A percentile compares a stretch with the other conserved stretches of the same genome.
phyloP scores from a whole-genome alignment of 2,329 filamentous ascomycete genomes.

The Fusarium begoniae region DNA sequence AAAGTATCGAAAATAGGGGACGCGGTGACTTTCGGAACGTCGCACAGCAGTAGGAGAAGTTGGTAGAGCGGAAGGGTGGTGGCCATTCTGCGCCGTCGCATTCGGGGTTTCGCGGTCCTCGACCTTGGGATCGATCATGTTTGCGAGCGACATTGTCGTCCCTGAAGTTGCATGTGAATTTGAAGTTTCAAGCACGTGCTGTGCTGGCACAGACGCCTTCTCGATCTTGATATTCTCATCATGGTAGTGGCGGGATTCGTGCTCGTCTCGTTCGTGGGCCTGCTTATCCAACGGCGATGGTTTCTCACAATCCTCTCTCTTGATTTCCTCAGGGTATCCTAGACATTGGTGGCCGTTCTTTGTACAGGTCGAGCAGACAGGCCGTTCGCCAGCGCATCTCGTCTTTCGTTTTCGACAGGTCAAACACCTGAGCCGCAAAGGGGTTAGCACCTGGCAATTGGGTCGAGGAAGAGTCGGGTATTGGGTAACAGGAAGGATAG shows the following conservation, averaged over 20 bases:
- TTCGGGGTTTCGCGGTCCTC: slow-evolving; percentile 5
- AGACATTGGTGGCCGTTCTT: slow-evolving; percentile 76
- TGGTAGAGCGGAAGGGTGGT: slow-evolving; percentile 13
- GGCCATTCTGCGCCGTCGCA: slow-evolving; percentile 4
- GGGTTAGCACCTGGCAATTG: slow-evolving; percentile 24
- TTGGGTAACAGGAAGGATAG: not conserved
- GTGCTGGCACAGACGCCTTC: slow-evolving; percentile 16
- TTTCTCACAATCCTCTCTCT: slow-evolving; percentile 53
- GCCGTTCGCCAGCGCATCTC: slow-evolving; percentile 77
- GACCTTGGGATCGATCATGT: slow-evolving; percentile 20
- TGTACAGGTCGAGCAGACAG: slow-evolving; percentile 75
- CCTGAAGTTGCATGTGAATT: slow-evolving; percentile 7
- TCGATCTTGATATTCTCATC: slow-evolving; percentile 51
- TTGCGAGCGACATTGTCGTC: slow-evolving; percentile 10
- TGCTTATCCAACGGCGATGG: slow-evolving; percentile 2
- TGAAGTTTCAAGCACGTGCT: slow-evolving; percentile 20
- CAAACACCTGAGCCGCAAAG: slow-evolving; percentile 36
- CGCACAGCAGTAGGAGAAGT: slow-evolving; percentile 56
- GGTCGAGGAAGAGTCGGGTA: not conserved
- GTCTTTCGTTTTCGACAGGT: slow-evolving; percentile 80
- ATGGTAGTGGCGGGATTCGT: slow-evolving; percentile 45
- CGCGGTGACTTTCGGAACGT: slow-evolving; percentile 67
- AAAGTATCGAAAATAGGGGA: slow-evolving; percentile 92
- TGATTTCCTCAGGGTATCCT: slow-evolving; percentile 68
- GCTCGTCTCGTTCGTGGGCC: slow-evolving; percentile 33